Base-by-base conservation (phyloP, 2,329 filamentous ascomycete genomes). In the Aspergillus texensis region DNA sequence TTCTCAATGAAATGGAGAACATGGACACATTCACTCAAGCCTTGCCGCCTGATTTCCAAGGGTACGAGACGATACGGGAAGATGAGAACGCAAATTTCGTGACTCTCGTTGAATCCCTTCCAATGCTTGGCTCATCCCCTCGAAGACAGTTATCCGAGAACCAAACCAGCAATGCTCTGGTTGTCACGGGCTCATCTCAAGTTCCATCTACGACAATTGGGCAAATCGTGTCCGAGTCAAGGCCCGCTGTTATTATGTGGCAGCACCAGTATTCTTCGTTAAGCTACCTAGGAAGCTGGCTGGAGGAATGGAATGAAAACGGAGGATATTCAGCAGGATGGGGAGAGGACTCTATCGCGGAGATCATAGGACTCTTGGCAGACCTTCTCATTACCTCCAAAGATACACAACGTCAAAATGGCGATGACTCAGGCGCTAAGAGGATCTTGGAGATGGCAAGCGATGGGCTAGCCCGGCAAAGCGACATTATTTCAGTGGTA, bases 81-180 rank as follows among this genome's bases (percentile, higher is more conserved):
- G 92, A 97, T 67, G 91, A 95, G 63, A 94, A 95, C 68, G 88
- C 87, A 30, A 95, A 96, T 70, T 88, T 87, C 21, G 91, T 97
- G 64, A 84, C 86, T 64, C 85, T 97, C 72, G 68, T 78, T 52
- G 76, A 80, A 19, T 77, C 83, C 19, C 88, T 93, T 67, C 82
- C 84, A 56, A 79, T 82, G 75, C 73, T 81, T 30, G 76, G 78
- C 28, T 67, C 73, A 5, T 66, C 70, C 21, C 64, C 71, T 14
- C 70, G 65, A 48, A 71, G 69, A 24, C 67, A 71, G 16, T 64
- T 73, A 26, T 64, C 68, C 0, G 67, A 69, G 30, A 61, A 60
- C 19, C 65, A 70, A 56, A 36, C 70, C 45, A 74, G 71, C 62
- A 74, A 72, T 69, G 74, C 75, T 54, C 61, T 79, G 50, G 64